Evolutionary conservation across 1,284 basidiomycete species (phyloP).

Genomic region (Cryptococcus depauperatus): DNA sequence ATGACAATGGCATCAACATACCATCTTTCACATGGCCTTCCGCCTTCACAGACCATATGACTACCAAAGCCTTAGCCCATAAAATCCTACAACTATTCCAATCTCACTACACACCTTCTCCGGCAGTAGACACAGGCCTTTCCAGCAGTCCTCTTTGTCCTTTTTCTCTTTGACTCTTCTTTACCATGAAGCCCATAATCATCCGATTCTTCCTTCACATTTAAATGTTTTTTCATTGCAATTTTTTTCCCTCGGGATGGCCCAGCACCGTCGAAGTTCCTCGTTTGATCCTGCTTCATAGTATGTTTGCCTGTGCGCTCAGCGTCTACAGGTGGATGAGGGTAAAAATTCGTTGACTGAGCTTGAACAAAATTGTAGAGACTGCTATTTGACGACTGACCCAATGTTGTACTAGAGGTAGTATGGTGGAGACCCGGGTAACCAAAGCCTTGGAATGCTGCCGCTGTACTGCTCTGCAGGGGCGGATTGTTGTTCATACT

Average conservation of each 20-base stretch:
- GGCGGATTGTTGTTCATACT: no score
- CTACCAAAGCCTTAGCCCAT: slow-evolving; percentile 17
- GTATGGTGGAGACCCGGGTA: no score
- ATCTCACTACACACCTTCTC: slow-evolving; percentile 52
- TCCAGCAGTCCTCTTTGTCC: slow-evolving; percentile 47
- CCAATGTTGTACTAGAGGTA: no score
- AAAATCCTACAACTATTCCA: neutral
- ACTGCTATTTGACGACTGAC: neutral
- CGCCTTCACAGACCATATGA: slow-evolving; percentile 75
- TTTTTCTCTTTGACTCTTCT: slow-evolving; percentile 47
- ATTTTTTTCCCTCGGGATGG: neutral
- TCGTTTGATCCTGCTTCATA: no score
- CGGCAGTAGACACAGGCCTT: slow-evolving; percentile 91
- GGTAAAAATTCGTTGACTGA: no score
- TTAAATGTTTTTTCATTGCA: neutral
- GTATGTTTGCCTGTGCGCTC: no score
- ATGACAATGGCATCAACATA: slow-evolving; percentile 49
- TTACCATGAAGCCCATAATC: slow-evolving; percentile 8
- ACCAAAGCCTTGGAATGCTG: no score
- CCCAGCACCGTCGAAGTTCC: neutral
- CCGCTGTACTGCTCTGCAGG: no score
- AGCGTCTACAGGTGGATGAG: no score
- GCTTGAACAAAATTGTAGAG: neutral
- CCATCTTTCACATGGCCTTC: slow-evolving; percentile 79
- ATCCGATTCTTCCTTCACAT: neutral